These are phyloP conservation scores for Xylaria sp. DNA, from an alignment of 2,329 filamentous ascomycete genomes.

Conservation along the genomic window DNA sequence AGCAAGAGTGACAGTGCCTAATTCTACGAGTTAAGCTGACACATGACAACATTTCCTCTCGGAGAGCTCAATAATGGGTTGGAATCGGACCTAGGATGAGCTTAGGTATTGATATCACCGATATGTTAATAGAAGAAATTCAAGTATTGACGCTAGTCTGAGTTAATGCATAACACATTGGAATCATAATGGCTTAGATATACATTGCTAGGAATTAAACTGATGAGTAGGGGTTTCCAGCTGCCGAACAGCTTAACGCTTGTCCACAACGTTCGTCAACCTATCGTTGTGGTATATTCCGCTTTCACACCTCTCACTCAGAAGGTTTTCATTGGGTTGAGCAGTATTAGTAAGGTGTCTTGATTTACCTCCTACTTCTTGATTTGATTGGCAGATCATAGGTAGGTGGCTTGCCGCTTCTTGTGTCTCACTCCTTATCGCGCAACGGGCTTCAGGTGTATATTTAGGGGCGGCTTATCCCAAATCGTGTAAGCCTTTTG, in stretches of 20 bases:
- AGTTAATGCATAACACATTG: neutral
- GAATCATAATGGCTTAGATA: neutral
- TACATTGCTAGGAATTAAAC: neutral
- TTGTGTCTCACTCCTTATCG: neutral
- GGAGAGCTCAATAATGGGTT: no score
- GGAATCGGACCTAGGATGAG: neutral
- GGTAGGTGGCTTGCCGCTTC: neutral
- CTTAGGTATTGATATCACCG: neutral
- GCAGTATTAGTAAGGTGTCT: neutral
- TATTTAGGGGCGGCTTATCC: conserved; percentile 50
- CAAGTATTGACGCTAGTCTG: neutral
- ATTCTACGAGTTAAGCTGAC: neutral
- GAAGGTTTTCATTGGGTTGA: no score
- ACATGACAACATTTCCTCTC: neutral
- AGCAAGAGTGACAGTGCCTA: no score
- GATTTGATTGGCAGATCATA: neutral
- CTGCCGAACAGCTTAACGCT: no score
- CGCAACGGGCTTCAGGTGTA: conserved; percentile 43
- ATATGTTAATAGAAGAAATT: neutral
- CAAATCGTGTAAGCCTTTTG: conserved; percentile 51
- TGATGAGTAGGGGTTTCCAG: neutral
- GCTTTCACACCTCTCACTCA: no score
- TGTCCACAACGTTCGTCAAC: neutral
- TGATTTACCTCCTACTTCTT: neutral
- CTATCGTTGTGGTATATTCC: no score